Evolutionary conservation across 2,329 filamentous ascomycete genomes (phyloP), one percentile per base, ranked within the genome.

Genomic region (Cercospora canescens): DNA sequence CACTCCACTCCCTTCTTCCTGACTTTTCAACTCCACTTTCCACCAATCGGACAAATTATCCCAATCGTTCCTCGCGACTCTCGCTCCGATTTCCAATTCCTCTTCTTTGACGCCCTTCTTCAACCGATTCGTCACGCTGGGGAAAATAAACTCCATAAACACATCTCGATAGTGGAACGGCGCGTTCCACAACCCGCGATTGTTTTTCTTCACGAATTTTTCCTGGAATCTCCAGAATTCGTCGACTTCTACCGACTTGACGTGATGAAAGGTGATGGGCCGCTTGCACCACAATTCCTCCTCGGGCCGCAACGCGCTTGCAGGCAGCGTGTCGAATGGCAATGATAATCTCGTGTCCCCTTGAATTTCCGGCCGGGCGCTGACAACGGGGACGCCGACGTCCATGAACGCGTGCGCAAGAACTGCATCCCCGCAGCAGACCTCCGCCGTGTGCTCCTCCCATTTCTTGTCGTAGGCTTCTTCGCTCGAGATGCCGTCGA

Each of bases 381-480:
- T 66, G 12, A 67, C 73, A 32, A 75, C 37, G 2, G 62, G 52
- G 5, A 74, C 39, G 14, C 63, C 65, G 1, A 74, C 67, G 58
- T 73, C 73, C 45, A 71, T 64, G 21, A 75, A 65, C 2, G 74
- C 73, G 21, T 67, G 67, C 1, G 70, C 72, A 1, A 75, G 35
- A 9, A 73, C 68, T 30, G 66, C 69, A 50, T 75, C 72, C 6
- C 72, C 74, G 52, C 63, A 73, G 64, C 73, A 75, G 24, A 67
- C 67, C 26, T 70, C 48, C 3, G 59, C 24, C 1, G 71, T 67
- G 6, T 63, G 52, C n/a, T 62, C 37, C 37, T 75, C 73, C 73
- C 73, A 75, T 18, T 63, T 50, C 7, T 54, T 63, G 4, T 71
- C 69, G 12, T 67, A 74, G 54, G 21, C 67, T 41, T 62, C 30